These are phyloP conservation scores for Triticum urartu DNA, from an alignment of 176 grass and related monocot genomes.

Conservation along the genomic window DNA sequence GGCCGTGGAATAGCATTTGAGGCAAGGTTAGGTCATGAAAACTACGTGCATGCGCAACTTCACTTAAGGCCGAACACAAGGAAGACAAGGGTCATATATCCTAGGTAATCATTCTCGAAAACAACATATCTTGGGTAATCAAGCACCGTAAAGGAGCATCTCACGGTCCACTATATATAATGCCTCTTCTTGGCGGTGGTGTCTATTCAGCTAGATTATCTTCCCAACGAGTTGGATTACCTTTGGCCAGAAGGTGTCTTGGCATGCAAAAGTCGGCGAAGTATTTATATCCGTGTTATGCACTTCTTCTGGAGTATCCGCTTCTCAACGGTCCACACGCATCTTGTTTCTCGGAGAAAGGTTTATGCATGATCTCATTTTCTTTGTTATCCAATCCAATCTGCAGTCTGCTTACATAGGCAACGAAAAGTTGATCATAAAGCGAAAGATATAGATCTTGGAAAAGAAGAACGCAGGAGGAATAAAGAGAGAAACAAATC, in stretches of 20 bases:
- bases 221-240: too few relatives aligned
- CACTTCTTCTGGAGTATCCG: background rate
- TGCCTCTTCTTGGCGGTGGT: background rate
- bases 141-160: background rate
- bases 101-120: background rate
- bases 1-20: background rate
- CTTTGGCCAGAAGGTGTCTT: background rate
- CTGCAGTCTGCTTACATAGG: background rate
- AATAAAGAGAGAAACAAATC: too few relatives aligned
- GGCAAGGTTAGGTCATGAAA: slow-evolving; percentile 21
- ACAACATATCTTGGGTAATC: background rate
- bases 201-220: too few relatives aligned
- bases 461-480: too few relatives aligned
- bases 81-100: background rate
- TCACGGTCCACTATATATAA: background rate
- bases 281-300: background rate
- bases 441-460: too few relatives aligned
- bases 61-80: background rate
- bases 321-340: background rate
- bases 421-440: too few relatives aligned
- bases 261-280: background rate
- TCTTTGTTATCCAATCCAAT: background rate
- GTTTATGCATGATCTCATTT: background rate
- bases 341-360: background rate
- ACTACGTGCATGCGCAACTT: background rate